Percentiles rank a stretch among this genome's conserved stretches.
Evolutionary conservation across 2,329 filamentous ascomycete species (phyloP).

Genomic region (Colletotrichum sansevieriae): DNA sequence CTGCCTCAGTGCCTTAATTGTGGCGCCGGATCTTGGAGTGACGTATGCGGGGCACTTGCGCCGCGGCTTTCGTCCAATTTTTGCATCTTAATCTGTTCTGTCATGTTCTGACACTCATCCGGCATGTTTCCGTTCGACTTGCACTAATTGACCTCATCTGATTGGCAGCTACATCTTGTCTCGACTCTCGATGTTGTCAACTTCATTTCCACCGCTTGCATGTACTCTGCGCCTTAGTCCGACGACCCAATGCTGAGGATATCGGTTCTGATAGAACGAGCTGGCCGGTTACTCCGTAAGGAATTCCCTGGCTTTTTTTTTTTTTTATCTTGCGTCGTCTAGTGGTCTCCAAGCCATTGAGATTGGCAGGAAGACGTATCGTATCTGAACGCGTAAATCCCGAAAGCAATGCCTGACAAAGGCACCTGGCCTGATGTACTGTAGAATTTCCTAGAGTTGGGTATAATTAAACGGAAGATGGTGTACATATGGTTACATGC

Average conservation of each 20-base stretch:
- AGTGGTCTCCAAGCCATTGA: slow-evolving; percentile 71
- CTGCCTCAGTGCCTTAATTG: slow-evolving; percentile 2
- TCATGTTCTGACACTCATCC: slow-evolving; percentile 10
- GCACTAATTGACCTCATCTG: slow-evolving; percentile 19
- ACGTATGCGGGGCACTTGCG: slow-evolving; percentile 39
- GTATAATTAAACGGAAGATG: slow-evolving; percentile 40
- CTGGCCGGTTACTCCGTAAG: slow-evolving; percentile 45
- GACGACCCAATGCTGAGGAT: slow-evolving; percentile 69
- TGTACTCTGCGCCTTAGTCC: slow-evolving; percentile 77
- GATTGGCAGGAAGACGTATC: slow-evolving; percentile 71
- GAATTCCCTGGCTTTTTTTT: slow-evolving; percentile 22
- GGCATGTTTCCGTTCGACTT: slow-evolving; percentile 1
- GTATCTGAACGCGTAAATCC: slow-evolving; percentile 69
- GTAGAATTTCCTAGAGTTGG: slow-evolving; percentile 35
- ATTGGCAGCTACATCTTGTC: slow-evolving; percentile 29
- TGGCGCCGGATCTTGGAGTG: slow-evolving; percentile 28
- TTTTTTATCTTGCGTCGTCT: slow-evolving; percentile 70
- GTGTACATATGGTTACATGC: slow-evolving; percentile 39
- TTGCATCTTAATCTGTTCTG: slow-evolving; percentile 6
- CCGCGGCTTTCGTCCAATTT: slow-evolving; percentile 8
- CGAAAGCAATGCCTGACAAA: neutral
- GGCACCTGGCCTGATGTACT: neutral
- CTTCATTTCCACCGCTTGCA: slow-evolving; percentile 44
- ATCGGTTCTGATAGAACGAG: slow-evolving; percentile 75
- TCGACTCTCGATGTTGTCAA: slow-evolving; percentile 1